Base-by-base conservation (phyloP, 768 basidiomycete species). In the Crucibulum laeve region DNA sequence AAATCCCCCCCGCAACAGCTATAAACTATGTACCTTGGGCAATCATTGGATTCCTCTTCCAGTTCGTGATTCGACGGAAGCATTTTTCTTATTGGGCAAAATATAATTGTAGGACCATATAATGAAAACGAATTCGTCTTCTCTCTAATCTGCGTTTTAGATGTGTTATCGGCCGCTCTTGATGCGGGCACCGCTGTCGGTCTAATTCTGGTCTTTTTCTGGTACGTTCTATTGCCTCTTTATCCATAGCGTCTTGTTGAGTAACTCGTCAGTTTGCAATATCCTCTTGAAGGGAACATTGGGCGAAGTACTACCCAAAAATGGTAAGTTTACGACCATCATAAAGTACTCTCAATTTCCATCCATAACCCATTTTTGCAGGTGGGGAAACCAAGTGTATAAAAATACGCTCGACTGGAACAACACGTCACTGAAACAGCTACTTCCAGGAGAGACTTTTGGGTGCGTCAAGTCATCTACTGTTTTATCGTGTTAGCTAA, bases 1-100 rank as follows among this genome's bases (percentile, higher is more conserved):
- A 67, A 42, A 87, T 93, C 37, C 91, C 91, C 1, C 89, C 90
- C 6, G 89, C 89, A 10, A 87, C 82, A 0, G 85, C 89, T 3
- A 73, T 91, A 53, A 94, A 95, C 60, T 94, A 84, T 55, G 73
- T 91, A 2, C 82, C 84, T 2, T 91, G 85, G 84, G 77, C 83
- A 57, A 65, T 80, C 40, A 69, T 83, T 22, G 80, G 82, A 14
- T 91, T 90, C 57, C 63, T 89, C 21, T 91, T 92, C 65, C 89
- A 87, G 51, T 85, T 72, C 54, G 52, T 82, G n/a, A 70, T 85
- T 26, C 71, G 86, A 49, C 66, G 80, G 60, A 74, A 74, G 48
- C 68, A 81, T 55, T 87, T 87, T 56, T 63, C 75, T 4, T 86
- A 79, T 65, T 87, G 84, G 85, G 76, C 83, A 15, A 87, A 87